Evolutionary conservation across 345 rosid genomes (phyloP).

Genomic region (Pistacia atlantica): DNA sequence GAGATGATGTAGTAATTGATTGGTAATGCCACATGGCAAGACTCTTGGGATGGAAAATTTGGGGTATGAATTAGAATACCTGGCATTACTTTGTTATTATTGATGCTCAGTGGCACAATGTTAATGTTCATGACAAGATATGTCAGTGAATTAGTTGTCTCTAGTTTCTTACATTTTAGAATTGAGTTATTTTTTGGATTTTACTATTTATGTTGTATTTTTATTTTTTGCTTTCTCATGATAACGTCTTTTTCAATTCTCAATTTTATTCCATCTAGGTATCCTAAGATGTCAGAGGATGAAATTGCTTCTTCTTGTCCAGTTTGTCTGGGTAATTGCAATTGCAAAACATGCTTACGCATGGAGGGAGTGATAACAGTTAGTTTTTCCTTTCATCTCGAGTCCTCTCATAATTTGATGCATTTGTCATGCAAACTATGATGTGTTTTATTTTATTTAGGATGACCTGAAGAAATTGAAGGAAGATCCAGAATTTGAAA

Average conservation of each 20-base stretch:
- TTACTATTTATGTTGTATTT: background rate
- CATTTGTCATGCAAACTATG: background rate
- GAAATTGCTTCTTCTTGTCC: slow-evolving; percentile 51
- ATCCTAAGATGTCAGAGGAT: slow-evolving; percentile 45
- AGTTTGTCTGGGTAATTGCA: slow-evolving; percentile 53
- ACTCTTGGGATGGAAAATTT: too few species aligned
- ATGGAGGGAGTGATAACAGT: slow-evolving; percentile 36
- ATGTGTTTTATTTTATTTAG: background rate
- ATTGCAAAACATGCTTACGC: slow-evolving; percentile 72
- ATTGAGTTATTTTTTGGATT: background rate
- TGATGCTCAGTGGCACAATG: background rate
- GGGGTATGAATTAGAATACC: too few species aligned
- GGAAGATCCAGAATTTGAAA: slow-evolving; percentile 1
- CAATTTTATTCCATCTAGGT: slow-evolving; percentile 35
- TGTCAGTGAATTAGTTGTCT: background rate
- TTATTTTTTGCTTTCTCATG: background rate
- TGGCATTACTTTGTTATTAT: too few species aligned
- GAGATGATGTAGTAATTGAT: too few species aligned
- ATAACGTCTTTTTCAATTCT: background rate
- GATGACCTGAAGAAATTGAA: slow-evolving; percentile 23
- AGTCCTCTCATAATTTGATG: background rate
- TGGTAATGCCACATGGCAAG: too few species aligned
- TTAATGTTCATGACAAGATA: background rate
- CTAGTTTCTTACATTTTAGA: background rate
- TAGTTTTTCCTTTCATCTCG: slow-evolving; percentile 18